Base-by-base conservation (phyloP, 352 stramenopile genomes). In the Blastocystis sp. region DNA sequence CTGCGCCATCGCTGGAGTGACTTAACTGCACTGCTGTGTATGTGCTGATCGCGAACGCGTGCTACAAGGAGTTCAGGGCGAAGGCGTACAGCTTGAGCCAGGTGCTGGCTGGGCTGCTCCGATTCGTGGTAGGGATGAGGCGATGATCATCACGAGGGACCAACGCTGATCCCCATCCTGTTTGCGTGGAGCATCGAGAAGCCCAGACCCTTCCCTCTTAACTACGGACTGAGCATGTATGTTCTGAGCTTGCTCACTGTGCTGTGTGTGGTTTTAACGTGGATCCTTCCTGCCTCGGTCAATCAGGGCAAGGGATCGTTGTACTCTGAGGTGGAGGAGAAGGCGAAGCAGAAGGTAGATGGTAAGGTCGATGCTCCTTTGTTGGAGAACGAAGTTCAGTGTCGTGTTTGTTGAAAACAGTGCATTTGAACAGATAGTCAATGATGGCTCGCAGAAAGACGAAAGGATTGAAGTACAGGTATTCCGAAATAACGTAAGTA, bases 81-180 rank as follows among this genome's bases (percentile, higher is more conserved):
- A 85, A 85, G 56, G 73, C 73, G 16, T 85, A 85, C 47, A 66
- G 73, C 20, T n/a, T 85, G 50, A 85, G 73, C 53, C 73, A 85
- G 53, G 73, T 85, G 30, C 26, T 85, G 30, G 73, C 73, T 0
- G 73, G 73, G 7, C 50, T 85, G 1, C 41, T 85, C 1, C 73
- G 73, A 20, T 85, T 85, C 53, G 20, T 85, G 11, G 73, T 85
- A 7, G n/a, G 20, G 37, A 16, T 20, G 45, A 13, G 18, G 11
- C 16, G 20, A 18, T 6, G n/a, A 5, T 85, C 30, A 47, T 20
- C 8, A 6, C 24, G 65, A 85, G 73, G 73, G 73, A 13, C 73
- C 73, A 13, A 85, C 73, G 34, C 53, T 85, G 50, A 85, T 85
- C 53, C 73, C 73, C 5, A 85, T 69, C 1, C 9, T 85, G 53